Percentiles rank a stretch among this genome's conserved stretches.
Conservation (phyloP, 139 green algal species). For the Micromonas commoda region DNA sequence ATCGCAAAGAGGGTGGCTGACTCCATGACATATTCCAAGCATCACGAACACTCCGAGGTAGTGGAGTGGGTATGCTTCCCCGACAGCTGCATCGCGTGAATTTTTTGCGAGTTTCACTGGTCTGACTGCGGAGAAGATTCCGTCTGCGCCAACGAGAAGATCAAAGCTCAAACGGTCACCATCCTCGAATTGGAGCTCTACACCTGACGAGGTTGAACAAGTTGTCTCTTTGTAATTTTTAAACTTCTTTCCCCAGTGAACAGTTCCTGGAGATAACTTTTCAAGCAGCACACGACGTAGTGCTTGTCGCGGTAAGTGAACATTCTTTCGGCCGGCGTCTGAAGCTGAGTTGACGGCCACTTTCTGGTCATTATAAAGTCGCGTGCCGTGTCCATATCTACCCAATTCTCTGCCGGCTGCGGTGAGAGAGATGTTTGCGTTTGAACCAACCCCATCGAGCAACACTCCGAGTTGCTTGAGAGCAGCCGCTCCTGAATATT, state of each 20-base stretch:
- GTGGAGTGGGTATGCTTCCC: slow-evolving; percentile 15
- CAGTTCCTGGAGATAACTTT: background rate
- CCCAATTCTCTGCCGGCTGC: slow-evolving; percentile 6
- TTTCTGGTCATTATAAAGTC: background rate
- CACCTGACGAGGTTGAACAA: slow-evolving; percentile 22
- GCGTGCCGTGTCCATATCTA: slow-evolving; percentile 5
- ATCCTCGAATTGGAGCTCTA: too few species aligned
- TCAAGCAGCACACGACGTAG: slow-evolving; percentile 16
- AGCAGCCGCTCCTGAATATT: slow-evolving; percentile 3
- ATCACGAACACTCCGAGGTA: slow-evolving; percentile 34
- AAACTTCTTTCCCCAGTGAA: slow-evolving; percentile 19
- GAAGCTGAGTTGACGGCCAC: background rate
- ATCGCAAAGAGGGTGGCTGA: slow-evolving; percentile 7
- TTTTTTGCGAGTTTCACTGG: slow-evolving; percentile 6
- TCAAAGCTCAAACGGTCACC: slow-evolving; percentile 10
- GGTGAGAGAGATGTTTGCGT: background rate
- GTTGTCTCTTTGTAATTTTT: background rate
- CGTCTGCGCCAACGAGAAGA: slow-evolving; percentile 25
- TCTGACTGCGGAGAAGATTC: slow-evolving; percentile 23
- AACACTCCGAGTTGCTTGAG: slow-evolving; percentile 11
- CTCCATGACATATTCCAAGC: slow-evolving; percentile 24
- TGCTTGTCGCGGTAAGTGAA: slow-evolving; percentile 22
- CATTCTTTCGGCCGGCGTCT: slow-evolving; percentile 5
- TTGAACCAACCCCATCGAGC: background rate
- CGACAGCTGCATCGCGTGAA: background rate